Base-by-base conservation (phyloP, 345 rosid genomes). In the Sisymbrium irio region DNA sequence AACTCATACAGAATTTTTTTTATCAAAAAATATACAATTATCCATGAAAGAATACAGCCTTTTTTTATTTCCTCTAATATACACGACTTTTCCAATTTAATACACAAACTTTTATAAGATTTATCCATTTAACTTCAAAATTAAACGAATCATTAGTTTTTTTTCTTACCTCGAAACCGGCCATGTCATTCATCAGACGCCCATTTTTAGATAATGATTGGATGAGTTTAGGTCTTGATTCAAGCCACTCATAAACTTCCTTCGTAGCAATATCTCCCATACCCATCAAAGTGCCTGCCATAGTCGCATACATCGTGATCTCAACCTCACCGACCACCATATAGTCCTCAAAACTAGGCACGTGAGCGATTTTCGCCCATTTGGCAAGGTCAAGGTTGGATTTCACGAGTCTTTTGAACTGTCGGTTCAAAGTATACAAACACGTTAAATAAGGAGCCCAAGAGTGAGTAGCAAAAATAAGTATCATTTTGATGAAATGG, bases 91-190 rank as follows among this genome's bases (percentile, higher is more conserved):
- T 30, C 33, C 33, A 5, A 30, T 40, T 40, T 40, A 46, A 18
- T 17, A 46, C 53, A 18, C 53, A 45, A 47, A 17, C 20, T 17
- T n/a, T n/a, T 17, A 15, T 3, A 17, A 17, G 0, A 15, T 45
- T 45, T 18, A 8, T 22, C 25, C 6, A 45, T 45, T 45, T 47
- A 18, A 47, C 27, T 13, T 18, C 27, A 47, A 9, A 47, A 28
- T 28, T 65, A n/a, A n/a, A n/a, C n/a, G n/a, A n/a, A n/a, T n/a
- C n/a, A n/a, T n/a, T n/a, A n/a, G n/a, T n/a, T n/a, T n/a, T n/a
- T n/a, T n/a, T n/a, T n/a, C n/a, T n/a, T n/a, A 74, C 78, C 79
- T 69, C 40, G 35, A 41, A 62, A 1, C 79, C 70, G 9, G 35
- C 3, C 7, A 76, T 32, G 39, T 68, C 74, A 60, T 75, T 68